These are phyloP conservation scores for Boletus pseudopeckii DNA, from an alignment of 768 basidiomycete genomes.

Conservation along the genomic window DNA sequence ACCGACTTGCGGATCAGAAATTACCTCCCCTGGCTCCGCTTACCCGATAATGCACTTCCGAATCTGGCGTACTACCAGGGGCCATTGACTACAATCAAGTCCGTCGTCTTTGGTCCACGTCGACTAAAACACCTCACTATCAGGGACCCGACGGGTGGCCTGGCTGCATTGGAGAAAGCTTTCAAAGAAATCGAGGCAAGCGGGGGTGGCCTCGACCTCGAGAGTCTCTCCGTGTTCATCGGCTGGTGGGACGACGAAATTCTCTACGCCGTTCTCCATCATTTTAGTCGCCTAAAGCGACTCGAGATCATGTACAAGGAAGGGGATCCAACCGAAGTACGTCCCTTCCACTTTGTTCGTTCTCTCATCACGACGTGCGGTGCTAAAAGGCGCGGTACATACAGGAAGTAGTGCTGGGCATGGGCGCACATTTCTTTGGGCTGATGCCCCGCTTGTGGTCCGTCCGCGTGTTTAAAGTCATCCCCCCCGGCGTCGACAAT, in stretches of 20 bases:
- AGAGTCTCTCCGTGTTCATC: slow-evolving; percentile 34
- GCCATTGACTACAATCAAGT: slow-evolving; percentile 26
- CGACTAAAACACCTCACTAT: slow-evolving; percentile 22
- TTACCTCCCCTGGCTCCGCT: slow-evolving; percentile 25
- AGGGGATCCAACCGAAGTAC: slow-evolving; percentile 41
- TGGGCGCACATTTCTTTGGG: slow-evolving; percentile 43
- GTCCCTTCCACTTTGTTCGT: slow-evolving; percentile 5
- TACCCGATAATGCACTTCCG: slow-evolving; percentile 20
- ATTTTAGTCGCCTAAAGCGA: slow-evolving; percentile 36
- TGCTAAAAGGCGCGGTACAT: background rate
- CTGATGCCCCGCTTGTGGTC: slow-evolving; percentile 36
- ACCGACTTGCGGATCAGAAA: slow-evolving; percentile 24
- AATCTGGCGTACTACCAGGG: slow-evolving; percentile 22
- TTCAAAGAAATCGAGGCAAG: slow-evolving; percentile 25
- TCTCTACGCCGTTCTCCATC: slow-evolving; percentile 38
- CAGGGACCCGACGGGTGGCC: slow-evolving; percentile 22
- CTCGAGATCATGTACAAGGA: slow-evolving; percentile 40
- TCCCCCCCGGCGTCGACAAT: slow-evolving; percentile 14
- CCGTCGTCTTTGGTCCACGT: slow-evolving; percentile 21
- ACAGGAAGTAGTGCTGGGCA: slow-evolving; percentile 39
- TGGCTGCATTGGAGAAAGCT: slow-evolving; percentile 22
- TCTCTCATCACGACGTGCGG: too few species aligned
- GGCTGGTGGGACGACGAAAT: slow-evolving; percentile 47
- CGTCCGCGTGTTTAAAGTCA: slow-evolving; percentile 36
- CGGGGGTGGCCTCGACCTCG: slow-evolving; percentile 22